Evolutionary conservation across 768 basidiomycete genomes (phyloP), one percentile per base, ranked within the genome.

Genomic region (Rossbeevera mucosa): DNA sequence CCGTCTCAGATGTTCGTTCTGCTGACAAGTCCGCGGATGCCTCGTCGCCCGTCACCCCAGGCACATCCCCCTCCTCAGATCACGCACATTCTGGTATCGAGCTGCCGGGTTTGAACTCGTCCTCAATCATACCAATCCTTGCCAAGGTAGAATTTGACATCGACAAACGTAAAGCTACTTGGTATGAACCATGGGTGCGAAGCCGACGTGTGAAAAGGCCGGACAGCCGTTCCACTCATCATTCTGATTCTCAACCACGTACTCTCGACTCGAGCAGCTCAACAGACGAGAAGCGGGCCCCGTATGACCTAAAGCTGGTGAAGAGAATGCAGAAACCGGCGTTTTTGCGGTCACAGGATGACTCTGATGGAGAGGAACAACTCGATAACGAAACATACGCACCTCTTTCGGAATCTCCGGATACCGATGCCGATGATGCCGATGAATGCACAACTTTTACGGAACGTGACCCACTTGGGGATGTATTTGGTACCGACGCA

Each of bases 121-220:
- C 80, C 44, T 80, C 85, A 22, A 70, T 90, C 21, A 82, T 91
- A 48, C 89, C 88, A 5, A 85, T 96, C 51, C 78, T 98, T 25
- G 94, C 93, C 45, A 94, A 94, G 68, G 83, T 98, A 12, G 94
- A 97, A 67, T 96, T 98, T 61, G 92, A 96, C 65, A 86, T 98
- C 59, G 94, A 96, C 68, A 75, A 76, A 33, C 74, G 80, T 48
- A 85, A 77, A 57, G 94, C 92, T 2, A 72, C 73, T 3, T 96
- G 94, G 94, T 94, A 85, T 57, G 85, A 85, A n/a, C 83, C 84
- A 7, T 95, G 91, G 90, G 54, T 83, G 24, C 76, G 82, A 51
- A 88, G 83, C 61, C 72, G 88, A 51, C 76, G 76, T 52, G 71
- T 74, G 44, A 86, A 81, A 65, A 73, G 87, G 22, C 63, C 73